Conservation (phyloP, 495 filamentous ascomycete genomes). For the Daldinia loculata region DNA sequence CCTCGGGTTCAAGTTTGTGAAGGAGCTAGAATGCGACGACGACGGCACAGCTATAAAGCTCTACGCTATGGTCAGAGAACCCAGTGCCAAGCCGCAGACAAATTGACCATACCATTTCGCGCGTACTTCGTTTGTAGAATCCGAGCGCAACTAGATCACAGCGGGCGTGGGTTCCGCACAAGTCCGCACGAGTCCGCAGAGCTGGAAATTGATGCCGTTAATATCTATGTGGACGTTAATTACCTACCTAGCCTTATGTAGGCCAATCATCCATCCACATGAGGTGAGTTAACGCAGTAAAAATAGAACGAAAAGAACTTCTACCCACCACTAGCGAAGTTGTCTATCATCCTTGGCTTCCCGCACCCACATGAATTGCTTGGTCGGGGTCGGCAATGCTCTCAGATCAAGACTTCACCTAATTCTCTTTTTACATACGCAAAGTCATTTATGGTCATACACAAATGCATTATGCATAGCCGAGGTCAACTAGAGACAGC, state of each 20-base stretch:
- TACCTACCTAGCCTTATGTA: neutral
- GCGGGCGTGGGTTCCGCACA: neutral
- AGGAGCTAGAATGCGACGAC: constrained; percentile 70
- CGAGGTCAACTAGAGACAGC: neutral
- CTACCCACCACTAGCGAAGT: neutral
- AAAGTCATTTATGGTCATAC: neutral
- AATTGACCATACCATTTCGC: constrained; percentile 17
- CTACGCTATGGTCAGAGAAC: constrained; percentile 63
- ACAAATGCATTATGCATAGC: neutral
- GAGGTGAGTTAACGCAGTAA: neutral
- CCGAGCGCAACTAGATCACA: neutral
- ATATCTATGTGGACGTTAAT: neutral
- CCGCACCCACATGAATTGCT: neutral
- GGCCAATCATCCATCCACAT: neutral
- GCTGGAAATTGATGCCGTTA: neutral
- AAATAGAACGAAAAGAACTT: neutral
- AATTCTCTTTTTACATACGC: neutral
- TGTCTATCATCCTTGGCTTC: neutral
- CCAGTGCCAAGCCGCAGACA: constrained; percentile 37
- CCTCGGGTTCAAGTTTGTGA: constrained; percentile 69
- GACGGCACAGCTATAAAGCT: constrained; percentile 57
- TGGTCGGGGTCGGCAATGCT: neutral
- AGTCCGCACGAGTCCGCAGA: neutral
- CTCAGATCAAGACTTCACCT: neutral
- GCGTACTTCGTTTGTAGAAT: neutral